Conservation (phyloP, 768 basidiomycete genomes). For the Paxillus involutus region DNA sequence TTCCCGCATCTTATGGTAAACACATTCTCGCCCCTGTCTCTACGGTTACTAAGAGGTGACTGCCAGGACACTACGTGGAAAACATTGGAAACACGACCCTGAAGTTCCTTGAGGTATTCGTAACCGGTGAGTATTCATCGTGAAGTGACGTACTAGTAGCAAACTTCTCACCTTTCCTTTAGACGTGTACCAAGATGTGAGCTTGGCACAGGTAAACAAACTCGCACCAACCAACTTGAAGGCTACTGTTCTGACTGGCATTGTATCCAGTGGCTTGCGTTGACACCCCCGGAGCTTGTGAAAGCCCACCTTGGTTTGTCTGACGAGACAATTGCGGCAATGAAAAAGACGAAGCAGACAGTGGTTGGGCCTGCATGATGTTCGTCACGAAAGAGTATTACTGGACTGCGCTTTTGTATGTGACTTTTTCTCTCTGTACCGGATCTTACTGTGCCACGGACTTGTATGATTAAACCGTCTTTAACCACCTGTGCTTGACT, state of each 20-base stretch:
- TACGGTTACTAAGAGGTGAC: background rate
- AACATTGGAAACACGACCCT: conserved; percentile 52
- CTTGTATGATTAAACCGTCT: too few relatives aligned
- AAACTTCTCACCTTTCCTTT: background rate
- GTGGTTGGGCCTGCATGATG: conserved; percentile 31
- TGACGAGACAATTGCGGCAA: conserved; percentile 32
- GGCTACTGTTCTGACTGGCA: background rate
- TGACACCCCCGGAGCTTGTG: conserved; percentile 47
- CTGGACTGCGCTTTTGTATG: too few relatives aligned
- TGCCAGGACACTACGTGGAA: conserved; percentile 51
- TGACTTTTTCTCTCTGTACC: too few relatives aligned
- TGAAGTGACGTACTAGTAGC: background rate
- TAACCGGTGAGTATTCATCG: conserved; percentile 29
- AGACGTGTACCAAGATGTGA: conserved; percentile 34
- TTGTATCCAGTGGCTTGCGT: conserved; percentile 39
- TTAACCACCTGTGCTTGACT: too few relatives aligned
- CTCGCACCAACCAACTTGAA: background rate
- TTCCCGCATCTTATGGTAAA: conserved; percentile 15
- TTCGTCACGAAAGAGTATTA: too few relatives aligned
- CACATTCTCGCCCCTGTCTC: background rate
- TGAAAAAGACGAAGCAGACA: conserved; percentile 40
- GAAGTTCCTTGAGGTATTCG: conserved; percentile 49
- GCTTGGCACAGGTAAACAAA: conserved; percentile 43
- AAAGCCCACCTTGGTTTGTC: conserved; percentile 43
- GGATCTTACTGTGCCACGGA: too few relatives aligned